A percentile compares a stretch with the other conserved stretches of the same genome.
Conservation (phyloP, 1,284 basidiomycete species). For the Somion occarium region DNA sequence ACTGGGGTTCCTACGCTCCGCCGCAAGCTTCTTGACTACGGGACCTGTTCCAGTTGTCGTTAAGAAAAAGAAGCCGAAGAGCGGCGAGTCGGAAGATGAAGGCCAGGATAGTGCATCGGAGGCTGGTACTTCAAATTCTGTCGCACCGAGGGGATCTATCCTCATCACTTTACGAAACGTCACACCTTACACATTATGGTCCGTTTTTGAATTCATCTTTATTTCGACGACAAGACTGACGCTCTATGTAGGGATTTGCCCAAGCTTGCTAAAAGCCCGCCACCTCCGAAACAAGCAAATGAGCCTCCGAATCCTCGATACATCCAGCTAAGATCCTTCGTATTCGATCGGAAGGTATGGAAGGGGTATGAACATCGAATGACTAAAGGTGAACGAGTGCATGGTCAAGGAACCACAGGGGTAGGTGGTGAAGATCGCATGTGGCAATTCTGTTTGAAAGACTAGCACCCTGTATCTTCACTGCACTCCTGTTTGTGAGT, state of each 20-base stretch:
- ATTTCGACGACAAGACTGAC: background rate
- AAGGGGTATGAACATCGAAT: conserved; percentile 87
- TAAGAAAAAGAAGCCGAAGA: conserved; percentile 39
- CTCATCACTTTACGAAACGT: conserved; percentile 88
- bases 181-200: conserved; percentile 88
- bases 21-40: conserved; percentile 54
- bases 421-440: conserved; percentile 73
- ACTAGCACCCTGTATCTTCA: no score
- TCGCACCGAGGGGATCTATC: conserved; percentile 52
- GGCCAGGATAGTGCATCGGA: conserved; percentile 34
- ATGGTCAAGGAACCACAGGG: conserved; percentile 62
- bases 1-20: conserved; percentile 79
- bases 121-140: conserved; percentile 24
- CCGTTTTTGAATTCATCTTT: background rate
- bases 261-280: conserved; percentile 74
- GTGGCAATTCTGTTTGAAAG: conserved; percentile 68
- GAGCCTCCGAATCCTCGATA: conserved; percentile 62
- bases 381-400: conserved; percentile 78
- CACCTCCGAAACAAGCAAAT: conserved; percentile 39
- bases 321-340: conserved; percentile 76
- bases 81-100: conserved; percentile 40
- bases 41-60: conserved; percentile 51
- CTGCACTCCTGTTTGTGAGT: no score
- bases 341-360: conserved; percentile 72
- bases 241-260: conserved; percentile 60